Evolutionary conservation across 2,329 filamentous ascomycete species (phyloP), one percentile per base, ranked within the genome.

Genomic region (Davidsoniella eucalypti): DNA sequence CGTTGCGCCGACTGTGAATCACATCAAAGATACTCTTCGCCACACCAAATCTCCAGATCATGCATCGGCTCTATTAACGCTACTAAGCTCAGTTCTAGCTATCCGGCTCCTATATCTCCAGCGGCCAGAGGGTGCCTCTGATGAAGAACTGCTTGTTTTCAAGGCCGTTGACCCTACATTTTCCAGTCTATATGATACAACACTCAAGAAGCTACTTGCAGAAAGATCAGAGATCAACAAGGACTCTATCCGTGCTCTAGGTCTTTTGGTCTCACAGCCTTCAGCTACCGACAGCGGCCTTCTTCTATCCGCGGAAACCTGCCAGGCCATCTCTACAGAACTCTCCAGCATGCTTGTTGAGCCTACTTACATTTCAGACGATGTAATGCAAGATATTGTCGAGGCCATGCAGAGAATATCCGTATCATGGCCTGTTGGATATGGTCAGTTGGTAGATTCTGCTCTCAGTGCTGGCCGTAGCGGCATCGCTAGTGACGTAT

Each of bases 41-140:
- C 67, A 73, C 52, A 66, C 69, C 1, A 72, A 72, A 56, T 71
- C 71, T 1, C 59, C 66, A 4, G 61, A 65, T 2, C 73, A 78
- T 53, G 69, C 67, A 26, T 65, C 67, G n/a, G 70, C 75, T 52
- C 64, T 78, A 1, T 57, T 77, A 2, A 66, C 67, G 16, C 61
- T 78, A 1, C 56, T 77, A 4, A 70, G 72, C 47, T 69, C 72
- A 1, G 59, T 76, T 6, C 60, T 78, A 18, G 69, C 69, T 54
- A 67, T 69, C 2, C 63, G 71, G 2, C 58, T 67, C 26, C 56
- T 67, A 2, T 59, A 73, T 2, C 59, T 65, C 9, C 60, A 47
- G 14, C 26, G 45, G 2, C 23, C 62, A 12, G 54, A 56, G 5
- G 56, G 59, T 1, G 60, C 65, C 56, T 59, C 58, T 3, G 55